These are phyloP conservation scores for Oryza meyeriana DNA, from an alignment of 176 grass and related monocot genomes.

Conservation along the genomic window DNA sequence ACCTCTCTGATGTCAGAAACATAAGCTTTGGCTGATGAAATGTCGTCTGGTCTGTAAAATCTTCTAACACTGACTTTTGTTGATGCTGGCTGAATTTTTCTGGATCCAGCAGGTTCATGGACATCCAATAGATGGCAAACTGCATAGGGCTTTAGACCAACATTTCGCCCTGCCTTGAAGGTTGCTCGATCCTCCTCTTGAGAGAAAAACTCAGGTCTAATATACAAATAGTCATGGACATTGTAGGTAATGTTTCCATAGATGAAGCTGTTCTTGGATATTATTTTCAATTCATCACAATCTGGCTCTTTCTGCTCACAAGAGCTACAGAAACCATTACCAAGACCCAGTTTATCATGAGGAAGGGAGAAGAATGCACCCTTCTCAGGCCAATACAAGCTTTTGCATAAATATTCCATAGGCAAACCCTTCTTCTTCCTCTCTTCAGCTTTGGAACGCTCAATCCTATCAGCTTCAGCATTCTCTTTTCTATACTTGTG, in stretches of 20 bases:
- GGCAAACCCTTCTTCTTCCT: conserved; percentile 86
- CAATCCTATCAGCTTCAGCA: conserved; percentile 61
- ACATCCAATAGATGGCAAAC: conserved; percentile 82
- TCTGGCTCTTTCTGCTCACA: conserved; percentile 61
- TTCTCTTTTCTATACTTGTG: conserved; percentile 89
- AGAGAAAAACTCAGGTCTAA: conserved; percentile 75
- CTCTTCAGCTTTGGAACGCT: conserved; percentile 68
- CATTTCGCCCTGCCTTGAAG: conserved; percentile 84
- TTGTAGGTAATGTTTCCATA: conserved; percentile 64
- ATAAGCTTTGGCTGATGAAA: conserved; percentile 86
- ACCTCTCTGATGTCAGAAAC: conserved; percentile 96
- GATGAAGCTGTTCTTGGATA: conserved; percentile 64
- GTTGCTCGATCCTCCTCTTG: conserved; percentile 60
- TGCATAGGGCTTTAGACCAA: conserved; percentile 83
- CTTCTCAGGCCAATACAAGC: conserved; percentile 82
- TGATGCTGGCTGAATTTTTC: conserved; percentile 52
- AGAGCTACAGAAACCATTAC: conserved; percentile 76
- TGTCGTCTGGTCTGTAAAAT: conserved; percentile 95
- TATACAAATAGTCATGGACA: conserved; percentile 73
- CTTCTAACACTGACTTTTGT: conserved; percentile 76
- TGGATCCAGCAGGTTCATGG: conserved; percentile 44
- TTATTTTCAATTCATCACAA: conserved; percentile 58
- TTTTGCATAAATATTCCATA: conserved; percentile 80
- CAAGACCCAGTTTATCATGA: conserved; percentile 68
- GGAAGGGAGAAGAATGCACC: conserved; percentile 85